These are phyloP conservation scores for Zarea fungicola DNA, from an alignment of 2,329 filamentous ascomycete species.

Conservation along the genomic window DNA sequence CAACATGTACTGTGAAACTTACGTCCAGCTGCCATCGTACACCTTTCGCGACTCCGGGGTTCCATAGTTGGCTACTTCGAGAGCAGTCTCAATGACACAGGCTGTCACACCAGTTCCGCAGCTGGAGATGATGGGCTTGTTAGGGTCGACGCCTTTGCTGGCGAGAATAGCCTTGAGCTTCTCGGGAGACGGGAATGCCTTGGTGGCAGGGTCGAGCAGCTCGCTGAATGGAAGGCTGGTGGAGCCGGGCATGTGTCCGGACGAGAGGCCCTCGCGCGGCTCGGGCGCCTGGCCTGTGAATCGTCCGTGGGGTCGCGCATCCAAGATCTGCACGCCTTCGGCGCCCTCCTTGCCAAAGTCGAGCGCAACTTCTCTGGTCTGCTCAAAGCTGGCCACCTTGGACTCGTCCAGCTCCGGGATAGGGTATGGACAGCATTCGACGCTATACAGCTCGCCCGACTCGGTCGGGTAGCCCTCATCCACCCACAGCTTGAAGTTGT, in stretches of 20 bases:
- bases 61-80: constrained; percentile 73
- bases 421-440: constrained; percentile 60
- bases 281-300: constrained; percentile 82
- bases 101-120: constrained; percentile 96
- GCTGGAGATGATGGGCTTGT: constrained; percentile 76
- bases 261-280: constrained; percentile 77
- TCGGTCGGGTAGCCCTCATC: constrained; percentile 78
- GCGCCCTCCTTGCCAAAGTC: constrained; percentile 77
- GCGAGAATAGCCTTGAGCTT: constrained; percentile 72
- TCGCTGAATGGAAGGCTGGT: constrained; percentile 75
- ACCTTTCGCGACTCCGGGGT: constrained; percentile 62
- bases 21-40: constrained; percentile 98
- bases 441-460: constrained; percentile 65
- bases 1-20: constrained; percentile 47
- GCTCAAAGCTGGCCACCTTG: constrained; percentile 75
- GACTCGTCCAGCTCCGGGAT: constrained; percentile 55
- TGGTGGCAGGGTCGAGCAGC: constrained; percentile 76
- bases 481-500: constrained; percentile 95
- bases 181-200: constrained; percentile 67
- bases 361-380: constrained; percentile 70
- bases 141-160: constrained; percentile 71
- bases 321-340: constrained; percentile 80
- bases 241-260: constrained; percentile 87
- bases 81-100: constrained; percentile 79
- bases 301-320: constrained; percentile 74